Evolutionary conservation across 768 basidiomycete genomes (phyloP), one percentile per base, ranked within the genome.

Genomic region (Mycena olivaceomarginata): DNA sequence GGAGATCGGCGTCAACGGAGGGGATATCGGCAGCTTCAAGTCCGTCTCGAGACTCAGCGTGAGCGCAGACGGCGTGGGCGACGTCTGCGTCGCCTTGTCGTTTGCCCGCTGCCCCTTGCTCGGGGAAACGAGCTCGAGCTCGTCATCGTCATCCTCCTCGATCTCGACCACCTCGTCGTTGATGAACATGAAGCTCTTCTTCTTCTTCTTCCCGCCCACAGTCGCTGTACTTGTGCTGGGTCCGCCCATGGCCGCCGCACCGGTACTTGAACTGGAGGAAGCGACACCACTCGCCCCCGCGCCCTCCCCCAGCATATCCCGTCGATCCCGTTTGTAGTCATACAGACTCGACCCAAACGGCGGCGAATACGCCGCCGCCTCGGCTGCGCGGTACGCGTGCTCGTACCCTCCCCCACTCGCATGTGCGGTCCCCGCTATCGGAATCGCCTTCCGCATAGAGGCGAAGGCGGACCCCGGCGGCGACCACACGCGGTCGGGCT

Each of bases 341-440:
- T 79, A 79, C 37, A 60, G 66, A 64, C 75, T 76, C 15, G 72
- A 74, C 15, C 72, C 75, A 37, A 79, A 77, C 22, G 75, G 75
- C 22, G 75, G 75, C 1, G 75, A 76, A 48, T 79, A 79, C 37
- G 78, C 78, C 4, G 75, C 78, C 41, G 78, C 75, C 70, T 79
- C 78, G 15, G 78, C 78, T 15, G 78, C 78, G 51, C 78, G 72
- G 72, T 79, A 79, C 22, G 72, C 78, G 60, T 71, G 62, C 67
- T 60, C 71, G 48, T 67, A 79, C 13, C 72, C 75, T n/a, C 37
- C 15, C 39, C 31, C 31, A 31, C 31, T 4, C 31, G 31, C 51
- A 22, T 13, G 56, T 41, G 60, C 51, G 40, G 56, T 15, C 13
- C 31, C 43, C 20, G 16, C 16, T 15, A 22, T 41, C 8, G 56